These are phyloP conservation scores for Neobulgaria alba DNA, from an alignment of 2,329 filamentous ascomycete species.

Conservation along the genomic window DNA sequence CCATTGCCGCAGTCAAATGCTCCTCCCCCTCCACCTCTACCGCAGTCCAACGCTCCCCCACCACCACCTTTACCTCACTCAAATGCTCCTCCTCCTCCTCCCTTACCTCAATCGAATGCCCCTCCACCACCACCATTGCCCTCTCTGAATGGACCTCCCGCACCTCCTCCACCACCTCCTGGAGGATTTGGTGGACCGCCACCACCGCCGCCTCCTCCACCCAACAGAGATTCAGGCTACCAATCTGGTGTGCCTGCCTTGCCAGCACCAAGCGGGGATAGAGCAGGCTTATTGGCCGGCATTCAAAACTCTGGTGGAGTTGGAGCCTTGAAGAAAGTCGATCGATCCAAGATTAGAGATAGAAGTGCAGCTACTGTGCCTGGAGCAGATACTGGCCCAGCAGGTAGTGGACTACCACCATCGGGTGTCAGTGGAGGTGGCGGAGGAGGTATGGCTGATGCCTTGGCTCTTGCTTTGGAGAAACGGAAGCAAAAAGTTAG, in stretches of 20 bases:
- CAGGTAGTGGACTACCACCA: constrained; percentile 43
- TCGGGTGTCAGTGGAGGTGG: constrained; percentile 44
- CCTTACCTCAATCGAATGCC: constrained; percentile 30
- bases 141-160: constrained; percentile 35
- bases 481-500: constrained; percentile 91
- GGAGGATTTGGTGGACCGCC: constrained; percentile 34
- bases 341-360: constrained; percentile 60
- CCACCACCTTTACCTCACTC: constrained; percentile 30
- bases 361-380: constrained; percentile 57
- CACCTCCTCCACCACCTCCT: constrained; percentile 42
- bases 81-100: constrained; percentile 31
- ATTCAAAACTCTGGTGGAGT: constrained; percentile 65
- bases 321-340: constrained; percentile 66
- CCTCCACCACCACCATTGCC: constrained; percentile 36
- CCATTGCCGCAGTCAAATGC: constrained; percentile 29
- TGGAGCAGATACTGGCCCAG: constrained; percentile 42
- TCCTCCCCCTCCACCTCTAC: constrained; percentile 35
- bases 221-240: constrained; percentile 51
- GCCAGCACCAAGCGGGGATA: constrained; percentile 37
- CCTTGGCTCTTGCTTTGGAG: constrained; percentile 66
- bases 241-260: constrained; percentile 43
- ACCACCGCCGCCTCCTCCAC: constrained; percentile 43
- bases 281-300: constrained; percentile 56
- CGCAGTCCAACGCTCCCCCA: constrained; percentile 27
- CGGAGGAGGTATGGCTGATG: constrained; percentile 67